phyloP scores from a whole-genome alignment of 2,329 filamentous ascomycete genomes.

The Septoria petroselini region DNA sequence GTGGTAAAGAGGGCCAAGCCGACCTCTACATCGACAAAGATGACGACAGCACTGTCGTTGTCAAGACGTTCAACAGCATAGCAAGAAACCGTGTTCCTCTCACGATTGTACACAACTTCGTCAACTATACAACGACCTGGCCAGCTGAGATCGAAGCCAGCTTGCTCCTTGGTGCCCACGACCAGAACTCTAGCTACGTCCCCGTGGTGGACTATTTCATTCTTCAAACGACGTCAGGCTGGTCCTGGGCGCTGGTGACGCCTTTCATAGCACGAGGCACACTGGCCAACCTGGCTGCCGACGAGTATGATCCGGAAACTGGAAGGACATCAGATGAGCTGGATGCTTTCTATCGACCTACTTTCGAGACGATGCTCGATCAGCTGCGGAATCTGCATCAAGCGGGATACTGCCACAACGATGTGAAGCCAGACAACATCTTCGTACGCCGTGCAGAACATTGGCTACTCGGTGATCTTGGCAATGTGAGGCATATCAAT shows the following conservation, averaged over 20 bases:
- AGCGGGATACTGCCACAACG: conserved; percentile 40
- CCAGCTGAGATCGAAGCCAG: conserved; percentile 27
- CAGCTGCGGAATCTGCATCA: conserved; percentile 33
- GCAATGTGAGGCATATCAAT: conserved; percentile 35
- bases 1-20: conserved; percentile 22
- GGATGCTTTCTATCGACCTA: conserved; percentile 34
- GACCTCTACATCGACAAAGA: conserved; percentile 18
- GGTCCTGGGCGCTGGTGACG: conserved; percentile 23
- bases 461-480: conserved; percentile 40
- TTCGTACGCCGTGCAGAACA: conserved; percentile 29
- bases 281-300: conserved; percentile 15
- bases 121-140: conserved; percentile 17
- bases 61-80: conserved; percentile 18
- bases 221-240: conserved; percentile 6
- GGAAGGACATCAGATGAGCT: conserved; percentile 16
- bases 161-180: conserved; percentile 6
- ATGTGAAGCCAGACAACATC: conserved; percentile 40
- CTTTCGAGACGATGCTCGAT: conserved; percentile 32
- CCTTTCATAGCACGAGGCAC: conserved; percentile 20
- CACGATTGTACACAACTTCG: conserved; percentile 6
- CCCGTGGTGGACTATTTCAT: conserved; percentile 25
- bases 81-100: conserved; percentile 14
- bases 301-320: background rate
- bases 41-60: conserved; percentile 15
- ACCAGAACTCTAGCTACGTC: conserved; percentile 10